These are phyloP conservation scores for Vanderwaltozyma tropicalis DNA, from an alignment of 805 yeast genomes.

Conservation along the genomic window DNA sequence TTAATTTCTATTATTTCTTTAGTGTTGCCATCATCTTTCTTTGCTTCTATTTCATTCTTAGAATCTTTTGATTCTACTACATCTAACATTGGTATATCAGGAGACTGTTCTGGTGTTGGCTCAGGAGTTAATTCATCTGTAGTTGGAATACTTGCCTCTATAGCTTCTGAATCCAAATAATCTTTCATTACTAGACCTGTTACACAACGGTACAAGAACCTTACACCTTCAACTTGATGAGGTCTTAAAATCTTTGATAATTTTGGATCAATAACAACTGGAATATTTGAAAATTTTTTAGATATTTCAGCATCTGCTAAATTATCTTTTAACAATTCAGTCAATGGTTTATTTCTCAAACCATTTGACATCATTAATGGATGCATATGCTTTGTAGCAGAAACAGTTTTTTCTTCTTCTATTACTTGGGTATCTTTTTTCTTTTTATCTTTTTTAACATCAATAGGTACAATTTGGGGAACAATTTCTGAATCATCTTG, in stretches of 20 bases:
- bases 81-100: not conserved
- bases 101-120: not conserved
- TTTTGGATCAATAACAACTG: slow-evolving; percentile 90
- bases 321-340: slow-evolving; percentile 66
- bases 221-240: slow-evolving; percentile 93
- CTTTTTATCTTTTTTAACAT: slow-evolving; percentile 21
- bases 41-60: not conserved
- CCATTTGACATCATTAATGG: slow-evolving; percentile 26
- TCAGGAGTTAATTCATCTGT: not conserved
- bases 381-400: slow-evolving; percentile 23
- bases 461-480: slow-evolving; percentile 8
- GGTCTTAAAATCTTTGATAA: slow-evolving; percentile 80
- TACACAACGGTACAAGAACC: slow-evolving; percentile 81
- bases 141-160: slow-evolving; percentile 1
- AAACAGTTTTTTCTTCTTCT: slow-evolving; percentile 5
- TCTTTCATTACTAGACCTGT: slow-evolving; percentile 58
- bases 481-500: slow-evolving; percentile 10
- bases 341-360: slow-evolving; percentile 46
- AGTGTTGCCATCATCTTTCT: not conserved
- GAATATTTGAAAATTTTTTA: slow-evolving; percentile 68
- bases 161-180: slow-evolving; percentile 19
- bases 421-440: slow-evolving; percentile 15
- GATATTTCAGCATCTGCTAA: slow-evolving; percentile 32
- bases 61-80: not conserved
- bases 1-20: not conserved